A percentile compares a stretch with the other conserved stretches of the same genome.
phyloP scores from a whole-genome alignment of 2,329 filamentous ascomycete species.

The Dothidotthia symphoricarpi region DNA sequence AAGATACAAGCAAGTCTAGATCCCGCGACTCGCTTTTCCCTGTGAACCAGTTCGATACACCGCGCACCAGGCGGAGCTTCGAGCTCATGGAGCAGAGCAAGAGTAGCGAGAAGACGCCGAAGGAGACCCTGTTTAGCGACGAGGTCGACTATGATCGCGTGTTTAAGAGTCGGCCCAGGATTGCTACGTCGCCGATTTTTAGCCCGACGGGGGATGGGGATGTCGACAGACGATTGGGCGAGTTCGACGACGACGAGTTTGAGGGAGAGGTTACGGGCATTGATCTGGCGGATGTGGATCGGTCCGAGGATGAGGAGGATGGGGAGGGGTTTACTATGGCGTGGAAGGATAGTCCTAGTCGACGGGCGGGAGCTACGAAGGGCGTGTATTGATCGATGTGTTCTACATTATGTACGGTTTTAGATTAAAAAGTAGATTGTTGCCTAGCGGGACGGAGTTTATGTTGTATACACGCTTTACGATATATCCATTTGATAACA shows the following conservation, averaged over 20 bases:
- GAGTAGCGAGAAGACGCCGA: constrained; percentile 49
- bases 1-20: constrained; percentile 14
- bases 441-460: too few species aligned
- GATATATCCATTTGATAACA: too few species aligned
- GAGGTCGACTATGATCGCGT: constrained; percentile 76
- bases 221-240: constrained; percentile 5
- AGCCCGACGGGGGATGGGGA: constrained; percentile 16
- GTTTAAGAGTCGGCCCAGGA: constrained; percentile 79
- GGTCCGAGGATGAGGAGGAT: constrained; percentile 22
- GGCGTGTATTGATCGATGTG: too few species aligned
- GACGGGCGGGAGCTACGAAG: constrained; percentile 8
- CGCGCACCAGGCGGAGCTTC: constrained; percentile 38
- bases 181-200: constrained; percentile 69
- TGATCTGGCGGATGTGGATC: constrained; percentile 34
- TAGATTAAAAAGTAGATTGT: too few species aligned
- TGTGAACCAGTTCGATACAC: constrained; percentile 58
- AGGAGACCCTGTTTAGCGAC: constrained; percentile 68
- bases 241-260: constrained; percentile 8
- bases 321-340: constrained; percentile 26
- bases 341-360: constrained; percentile 37
- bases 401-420: too few species aligned
- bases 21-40: constrained; percentile 45
- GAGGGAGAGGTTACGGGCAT: constrained; percentile 29
- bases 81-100: constrained; percentile 21
- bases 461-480: too few species aligned